Evolutionary conservation across 306 rosid species (phyloP), one percentile per base, ranked within the genome.

Genomic region (Bauhinia variegata): DNA sequence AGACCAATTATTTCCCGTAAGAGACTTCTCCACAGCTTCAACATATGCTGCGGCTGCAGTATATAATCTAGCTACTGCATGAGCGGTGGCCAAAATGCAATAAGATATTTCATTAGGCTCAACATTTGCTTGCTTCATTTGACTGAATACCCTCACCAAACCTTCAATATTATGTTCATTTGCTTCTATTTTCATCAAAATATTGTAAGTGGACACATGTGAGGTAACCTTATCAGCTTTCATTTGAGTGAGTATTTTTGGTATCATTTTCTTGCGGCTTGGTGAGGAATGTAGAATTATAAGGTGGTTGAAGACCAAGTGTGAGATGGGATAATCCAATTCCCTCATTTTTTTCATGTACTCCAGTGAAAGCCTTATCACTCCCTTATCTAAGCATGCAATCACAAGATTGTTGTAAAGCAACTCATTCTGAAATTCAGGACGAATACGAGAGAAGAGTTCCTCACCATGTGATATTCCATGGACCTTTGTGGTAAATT

Each of bases 301-400:
- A 67, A 93, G 86, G 63, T 96, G 85, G 80, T 93, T 90, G 81
- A 89, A 93, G 41, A 89, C 85, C 84, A 93, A 86, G 73, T 88
- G 88, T 0, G 98, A 88, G 67, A 89, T 93, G 70, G 86, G 86
- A 70, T 83, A 77, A 63, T 87, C 83, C 74, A 78, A 32, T 57
- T 86, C 97, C 76, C 96, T 87, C 97, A 93, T 93, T 80, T 73
- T 88, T 75, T 82, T 93, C 98, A 93, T 86, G 78, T 87, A 89
- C 60, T 87, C 96, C 5, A 93, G 84, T 31, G 97, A 85, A 77
- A 83, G 86, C 83, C 84, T 83, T 47, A 88, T 74, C 4, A 78
- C 86, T 36, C 95, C 96, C 75, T 85, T 93, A 54, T 93, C 99
- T 74, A 93, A 77, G 72, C 90, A 90, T 33, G 92, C 86, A 71